These are phyloP conservation scores for Rhodotorula babjevae DNA, from an alignment of 768 basidiomycete species.

Conservation along the genomic window DNA sequence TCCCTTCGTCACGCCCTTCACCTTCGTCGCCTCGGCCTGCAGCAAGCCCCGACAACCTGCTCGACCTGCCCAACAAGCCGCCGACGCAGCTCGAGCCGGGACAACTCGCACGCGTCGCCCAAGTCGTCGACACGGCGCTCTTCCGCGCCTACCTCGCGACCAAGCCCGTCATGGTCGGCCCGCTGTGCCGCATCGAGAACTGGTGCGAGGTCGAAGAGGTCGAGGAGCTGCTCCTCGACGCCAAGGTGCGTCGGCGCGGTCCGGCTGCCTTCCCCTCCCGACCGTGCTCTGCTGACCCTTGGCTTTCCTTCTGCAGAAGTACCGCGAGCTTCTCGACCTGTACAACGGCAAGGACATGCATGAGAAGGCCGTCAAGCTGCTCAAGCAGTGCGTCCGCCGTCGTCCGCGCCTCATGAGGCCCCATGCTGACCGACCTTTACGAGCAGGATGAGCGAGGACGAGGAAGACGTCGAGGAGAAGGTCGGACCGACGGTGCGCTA, in stretches of 20 bases:
- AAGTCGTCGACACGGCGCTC: constrained; percentile 89
- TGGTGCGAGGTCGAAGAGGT: constrained; percentile 97
- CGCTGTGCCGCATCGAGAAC: constrained; percentile 82
- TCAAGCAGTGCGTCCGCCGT: constrained; percentile 64
- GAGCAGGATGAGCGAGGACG: constrained; percentile 70
- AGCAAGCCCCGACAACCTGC: constrained; percentile 60
- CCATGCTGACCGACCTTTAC: too few relatives aligned
- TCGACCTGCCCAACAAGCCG: constrained; percentile 69
- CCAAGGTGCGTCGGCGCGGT: constrained; percentile 57
- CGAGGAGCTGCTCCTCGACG: constrained; percentile 73
- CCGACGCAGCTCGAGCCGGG: constrained; percentile 69
- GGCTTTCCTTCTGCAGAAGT: constrained; percentile 60
- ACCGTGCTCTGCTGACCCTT: constrained; percentile 7
- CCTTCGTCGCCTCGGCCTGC: constrained; percentile 54
- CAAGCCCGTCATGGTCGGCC: constrained; percentile 72
- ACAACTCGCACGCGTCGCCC: constrained; percentile 79
- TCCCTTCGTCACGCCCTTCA: constrained; percentile 67
- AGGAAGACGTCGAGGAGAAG: constrained; percentile 71
- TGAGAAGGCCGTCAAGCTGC: constrained; percentile 70
- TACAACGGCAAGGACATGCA: constrained; percentile 98
- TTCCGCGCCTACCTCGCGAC: constrained; percentile 87
- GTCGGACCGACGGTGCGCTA: constrained; percentile 79
- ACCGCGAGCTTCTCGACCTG: constrained; percentile 77
- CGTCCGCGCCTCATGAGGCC: neutral
- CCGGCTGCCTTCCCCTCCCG: neutral